Evolutionary conservation across 495 filamentous ascomycete genomes (phyloP).

Genomic region (Neurospora cerealis): DNA sequence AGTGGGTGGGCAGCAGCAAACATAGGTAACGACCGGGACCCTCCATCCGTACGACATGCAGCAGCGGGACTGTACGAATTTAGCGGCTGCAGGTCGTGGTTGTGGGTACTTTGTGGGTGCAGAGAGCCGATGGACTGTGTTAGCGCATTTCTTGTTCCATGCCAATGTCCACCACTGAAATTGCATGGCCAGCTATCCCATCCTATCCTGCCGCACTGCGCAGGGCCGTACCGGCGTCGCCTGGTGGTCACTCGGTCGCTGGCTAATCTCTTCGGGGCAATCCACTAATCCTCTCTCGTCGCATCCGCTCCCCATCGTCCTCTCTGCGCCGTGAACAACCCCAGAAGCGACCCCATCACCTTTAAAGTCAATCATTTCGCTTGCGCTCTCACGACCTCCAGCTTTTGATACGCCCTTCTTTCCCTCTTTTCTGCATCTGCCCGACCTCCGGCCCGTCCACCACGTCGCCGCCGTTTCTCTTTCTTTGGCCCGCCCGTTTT

Average conservation of each 20-base stretch:
- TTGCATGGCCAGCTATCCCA: constrained; percentile 4
- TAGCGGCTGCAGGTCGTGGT: constrained; percentile 2
- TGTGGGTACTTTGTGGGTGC: constrained; percentile 7
- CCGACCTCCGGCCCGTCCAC: constrained; percentile 19
- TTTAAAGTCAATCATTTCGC: constrained; percentile 39
- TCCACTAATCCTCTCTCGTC: constrained; percentile 23
- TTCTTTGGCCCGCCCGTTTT: constrained; percentile 13
- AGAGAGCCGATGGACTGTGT: constrained; percentile 12
- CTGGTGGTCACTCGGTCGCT: constrained; percentile 9
- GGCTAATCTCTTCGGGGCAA: constrained; percentile 30
- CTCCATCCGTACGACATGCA: constrained; percentile 4
- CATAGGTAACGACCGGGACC: background rate
- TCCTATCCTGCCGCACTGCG: constrained; percentile 5
- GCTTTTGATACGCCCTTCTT: constrained; percentile 24
- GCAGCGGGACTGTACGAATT: constrained; percentile 17
- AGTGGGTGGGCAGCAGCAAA: constrained; percentile 1
- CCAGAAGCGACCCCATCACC: constrained; percentile 31
- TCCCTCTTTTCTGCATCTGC: constrained; percentile 14
- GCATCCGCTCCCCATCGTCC: constrained; percentile 15
- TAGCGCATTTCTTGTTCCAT: constrained; percentile 6
- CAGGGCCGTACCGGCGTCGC: background rate
- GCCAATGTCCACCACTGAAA: constrained; percentile 1
- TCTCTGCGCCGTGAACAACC: constrained; percentile 24
- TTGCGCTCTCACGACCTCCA: constrained; percentile 34
- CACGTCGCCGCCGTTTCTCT: constrained; percentile 7